Base-by-base conservation (phyloP, 2,329 filamentous ascomycete species). In the Botryosphaeria agaves region DNA sequence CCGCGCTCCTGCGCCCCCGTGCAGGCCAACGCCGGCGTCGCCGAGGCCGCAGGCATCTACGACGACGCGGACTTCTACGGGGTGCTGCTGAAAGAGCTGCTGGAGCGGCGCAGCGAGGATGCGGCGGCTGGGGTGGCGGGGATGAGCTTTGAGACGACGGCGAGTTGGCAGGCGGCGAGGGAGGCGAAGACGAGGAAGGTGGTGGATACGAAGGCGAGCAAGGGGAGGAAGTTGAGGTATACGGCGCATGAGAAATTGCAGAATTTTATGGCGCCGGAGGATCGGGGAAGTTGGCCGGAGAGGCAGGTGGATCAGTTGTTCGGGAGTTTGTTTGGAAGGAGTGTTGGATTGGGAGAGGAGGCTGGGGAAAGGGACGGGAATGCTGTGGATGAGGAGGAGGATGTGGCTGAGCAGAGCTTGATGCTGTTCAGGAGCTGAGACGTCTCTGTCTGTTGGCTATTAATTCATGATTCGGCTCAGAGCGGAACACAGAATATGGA, bases 31-130 rank as follows among this genome's bases (percentile, higher is more conserved):
- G 28, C 34, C 11, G 45, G 41, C 19, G 45, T 72, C 15, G 53
- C 57, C 7, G 66, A 76, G 40, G 72, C 75, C 44, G 49, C 53
- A 1, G 56, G 62, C 14, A 73, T 93, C 41, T 98, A 89, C 58
- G 87, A 95, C 49, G 89, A 98, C 44, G 82, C 81, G 7, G 76
- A 91, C 49, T 94, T 95, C 53, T 98, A 98, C 57, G 83, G 92
- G 50, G 61, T 89, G 9, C 68, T 98, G 2, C 70, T 98, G 17
- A 91, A 93, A 51, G 83, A 93, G 46, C 72, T 98, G 2, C 78
- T 98, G 7, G 83, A 93, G 48, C 82, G 91, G 50, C 77, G 87
- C 35, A 79, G 79, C 42, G 66, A 73, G 1, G 78, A 84, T 30
- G 49, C 56, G 12, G 53, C 56, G 26, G 48, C 40, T 34, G 49